Evolutionary conservation across 2,329 filamentous ascomycete genomes (phyloP), one percentile per base, ranked within the genome.

Genomic region (Chaetomium olivaceum): DNA sequence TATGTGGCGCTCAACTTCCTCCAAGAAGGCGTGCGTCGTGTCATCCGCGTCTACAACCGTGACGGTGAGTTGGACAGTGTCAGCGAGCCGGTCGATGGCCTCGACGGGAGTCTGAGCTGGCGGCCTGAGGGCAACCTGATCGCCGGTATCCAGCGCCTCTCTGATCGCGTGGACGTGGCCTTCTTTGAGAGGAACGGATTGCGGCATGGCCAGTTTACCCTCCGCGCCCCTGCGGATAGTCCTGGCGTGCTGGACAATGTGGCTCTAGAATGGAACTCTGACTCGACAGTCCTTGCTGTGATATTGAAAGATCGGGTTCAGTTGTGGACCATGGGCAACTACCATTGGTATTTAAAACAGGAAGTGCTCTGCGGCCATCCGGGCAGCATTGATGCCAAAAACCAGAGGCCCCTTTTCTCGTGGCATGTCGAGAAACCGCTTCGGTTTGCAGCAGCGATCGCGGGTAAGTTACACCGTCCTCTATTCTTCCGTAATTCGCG

Each of bases 141-240:
- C 72, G 93, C 93, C n/a, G 87, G 91, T 46, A 86, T 96, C 54
- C 92, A 96, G 76, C 84, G 91, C 19, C 77, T 87, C n/a, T 76
- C 83, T 1, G 85, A 89, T 57, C 83, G 83, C n/a, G 80, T 91
- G 23, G 89, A 96, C 71, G 88, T 98, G 54, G 88, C 96, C 3
- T 99, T 99, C 78, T 99, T 99, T 72, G 95, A 99, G 79, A 86
- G 93, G 61, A 99, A 99, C 73, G 95, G 95, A n/a, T 83, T 99
- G 65, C 87, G 94, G n/a, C 95, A 99, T 77, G 95, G 95, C 4
- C 87, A 97, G 70, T 99, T 98, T 74, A 87, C 87, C n/a, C 82
- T 99, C 21, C 87, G 91, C 56, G 61, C 66, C 1, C 74, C 74
- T 0, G 31, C 31, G 1, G 61, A 63, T 25, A 39, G 58, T 11